Base-by-base conservation (phyloP, 192 early-diverging fungal species). In the Linnemannia exigua region DNA sequence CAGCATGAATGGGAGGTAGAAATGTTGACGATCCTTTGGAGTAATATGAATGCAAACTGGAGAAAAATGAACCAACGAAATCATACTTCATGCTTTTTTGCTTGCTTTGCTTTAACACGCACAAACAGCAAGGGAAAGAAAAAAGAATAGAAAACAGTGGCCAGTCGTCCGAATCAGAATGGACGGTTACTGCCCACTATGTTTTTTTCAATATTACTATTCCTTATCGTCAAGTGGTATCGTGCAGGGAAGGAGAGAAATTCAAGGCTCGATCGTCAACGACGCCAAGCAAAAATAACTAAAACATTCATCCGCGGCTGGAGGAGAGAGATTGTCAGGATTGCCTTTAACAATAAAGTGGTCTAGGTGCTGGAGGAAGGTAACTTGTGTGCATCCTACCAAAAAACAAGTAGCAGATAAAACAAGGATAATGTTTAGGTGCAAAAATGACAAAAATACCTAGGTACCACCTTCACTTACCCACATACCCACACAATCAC, bases 101-200 rank as follows among this genome's bases (percentile, higher is more conserved):
- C n/a, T n/a, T n/a, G n/a, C n/a, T 44, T 44, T 44, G 41, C 41
- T 44, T 44, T 44, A 50, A 58, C 25, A 63, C 58, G 58, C 58
- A 31, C 58, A 63, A 63, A 63, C 58, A 63, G 41, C 41, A 44
- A 3, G n/a, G n/a, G n/a, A n/a, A n/a, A n/a, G n/a, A n/a, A 44
- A 44, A 44, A 44, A 44, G 41, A 44, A 63, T 15, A 63, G 15
- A 31, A 22, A 63, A 22, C 19, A 63, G 14, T 33, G 28, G 25
- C 58, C 11, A 63, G 58, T 63, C 58, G 58, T 63, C 28, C 1
- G 58, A 63, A 63, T 63, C 28, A 63, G 28, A 63, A 63, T 63
- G 58, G 58, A 31, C 58, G 58, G 58, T 31, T 63, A 63, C 58
- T 63, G n/a, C n/a, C n/a, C n/a, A n/a, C n/a, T n/a, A n/a, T n/a